These are phyloP conservation scores for Gossypium australe DNA, from an alignment of 345 rosid genomes.

Conservation along the genomic window DNA sequence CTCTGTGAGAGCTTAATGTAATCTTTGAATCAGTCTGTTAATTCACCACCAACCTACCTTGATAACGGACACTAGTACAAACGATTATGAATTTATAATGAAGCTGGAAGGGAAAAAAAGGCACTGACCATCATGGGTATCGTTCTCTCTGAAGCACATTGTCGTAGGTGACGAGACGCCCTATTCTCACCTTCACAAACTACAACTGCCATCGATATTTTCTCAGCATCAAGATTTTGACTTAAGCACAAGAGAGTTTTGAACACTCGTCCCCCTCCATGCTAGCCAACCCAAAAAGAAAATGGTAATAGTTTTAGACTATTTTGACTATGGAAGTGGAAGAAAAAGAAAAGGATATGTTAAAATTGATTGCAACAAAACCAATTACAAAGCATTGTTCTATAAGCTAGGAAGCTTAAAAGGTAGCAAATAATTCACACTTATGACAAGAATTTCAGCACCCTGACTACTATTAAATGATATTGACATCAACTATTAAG, in stretches of 20 bases:
- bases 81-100: background rate
- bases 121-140: conserved; percentile 48
- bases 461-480: background rate
- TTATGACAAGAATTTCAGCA: background rate
- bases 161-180: conserved; percentile 54
- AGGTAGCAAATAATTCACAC: background rate
- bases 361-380: background rate
- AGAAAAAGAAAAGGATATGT: background rate
- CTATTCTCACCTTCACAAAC: conserved; percentile 40
- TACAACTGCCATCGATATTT: conserved; percentile 36
- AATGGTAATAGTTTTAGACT: background rate
- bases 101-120: background rate
- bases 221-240: conserved; percentile 34
- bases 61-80: background rate
- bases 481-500: background rate
- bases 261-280: conserved; percentile 59
- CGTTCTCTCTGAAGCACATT: conserved; percentile 50
- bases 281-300: conserved; percentile 29
- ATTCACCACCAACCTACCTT: background rate
- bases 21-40: background rate
- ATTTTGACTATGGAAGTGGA: background rate
- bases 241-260: conserved; percentile 41
- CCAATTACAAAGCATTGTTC: background rate
- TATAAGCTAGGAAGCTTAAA: background rate
- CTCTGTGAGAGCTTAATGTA: background rate